These are phyloP conservation scores for Geosiphon pyriformis DNA, from an alignment of 192 early-diverging fungal genomes.

Conservation along the genomic window DNA sequence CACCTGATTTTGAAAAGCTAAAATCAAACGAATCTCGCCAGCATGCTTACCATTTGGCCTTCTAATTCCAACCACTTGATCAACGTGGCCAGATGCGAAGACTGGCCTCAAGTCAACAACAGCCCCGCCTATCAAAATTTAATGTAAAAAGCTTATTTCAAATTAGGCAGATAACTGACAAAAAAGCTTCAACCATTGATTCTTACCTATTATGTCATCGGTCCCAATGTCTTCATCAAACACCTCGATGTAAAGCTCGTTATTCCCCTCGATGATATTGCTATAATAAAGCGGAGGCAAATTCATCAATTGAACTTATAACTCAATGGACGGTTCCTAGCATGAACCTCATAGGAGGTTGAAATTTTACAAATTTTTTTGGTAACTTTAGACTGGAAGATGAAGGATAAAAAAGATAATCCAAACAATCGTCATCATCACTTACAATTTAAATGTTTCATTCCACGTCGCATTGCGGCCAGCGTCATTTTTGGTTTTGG, in stretches of 20 bases:
- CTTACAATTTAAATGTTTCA: not conserved
- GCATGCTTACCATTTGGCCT: slow-evolving; percentile 1
- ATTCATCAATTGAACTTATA: not conserved
- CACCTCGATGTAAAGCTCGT: slow-evolving; percentile 8
- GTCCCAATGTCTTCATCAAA: not conserved
- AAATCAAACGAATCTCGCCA: slow-evolving; percentile 7
- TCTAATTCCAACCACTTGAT: slow-evolving; percentile 7
- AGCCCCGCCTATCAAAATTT: not conserved
- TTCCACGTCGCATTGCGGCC: slow-evolving; percentile 9
- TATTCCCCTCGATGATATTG: not conserved
- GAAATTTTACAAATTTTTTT: too few relatives aligned
- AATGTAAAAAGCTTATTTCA: not conserved
- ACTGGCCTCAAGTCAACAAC: not conserved
- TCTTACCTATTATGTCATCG: slow-evolving; percentile 6
- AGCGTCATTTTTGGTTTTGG: not conserved
- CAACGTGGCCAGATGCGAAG: not conserved
- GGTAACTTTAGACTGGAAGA: too few relatives aligned
- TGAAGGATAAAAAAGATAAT: too few relatives aligned
- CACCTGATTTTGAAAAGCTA: not conserved
- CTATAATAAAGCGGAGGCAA: not conserved
- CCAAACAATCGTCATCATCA: not conserved
- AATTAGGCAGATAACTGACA: not conserved
- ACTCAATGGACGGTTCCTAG: too few relatives aligned
- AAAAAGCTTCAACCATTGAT: not conserved
- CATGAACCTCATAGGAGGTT: too few relatives aligned